Evolutionary conservation across 139 green algal species (phyloP).

Genomic region (Picochlorum sp.): DNA sequence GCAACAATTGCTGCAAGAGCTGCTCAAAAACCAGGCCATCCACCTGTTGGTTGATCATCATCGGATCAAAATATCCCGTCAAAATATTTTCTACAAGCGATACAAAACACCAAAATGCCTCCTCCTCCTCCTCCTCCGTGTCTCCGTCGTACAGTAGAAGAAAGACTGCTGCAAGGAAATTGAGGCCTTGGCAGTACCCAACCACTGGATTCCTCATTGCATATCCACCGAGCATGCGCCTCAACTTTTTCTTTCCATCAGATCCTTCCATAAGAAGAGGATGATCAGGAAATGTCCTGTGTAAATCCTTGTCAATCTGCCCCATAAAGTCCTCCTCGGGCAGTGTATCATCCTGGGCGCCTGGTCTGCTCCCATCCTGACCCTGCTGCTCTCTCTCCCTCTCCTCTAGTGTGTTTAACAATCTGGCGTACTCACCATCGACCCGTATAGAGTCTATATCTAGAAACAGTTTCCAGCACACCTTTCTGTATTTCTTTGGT

Average conservation of each 20-base stretch:
- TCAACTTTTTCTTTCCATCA: conserved; percentile 43
- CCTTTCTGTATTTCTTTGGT: conserved; percentile 20
- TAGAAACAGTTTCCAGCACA: conserved; percentile 52
- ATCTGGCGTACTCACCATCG: conserved; percentile 32
- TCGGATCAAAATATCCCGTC: conserved; percentile 61
- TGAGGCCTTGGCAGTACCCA: conserved; percentile 84
- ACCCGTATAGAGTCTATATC: conserved; percentile 26
- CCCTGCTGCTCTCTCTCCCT: not conserved
- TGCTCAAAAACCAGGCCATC: conserved; percentile 61
- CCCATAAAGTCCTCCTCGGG: conserved; percentile 34
- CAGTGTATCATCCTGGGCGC: not conserved
- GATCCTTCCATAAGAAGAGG: conserved; percentile 45
- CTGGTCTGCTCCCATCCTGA: not conserved
- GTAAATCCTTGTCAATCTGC: conserved; percentile 82
- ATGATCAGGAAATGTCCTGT: conserved; percentile 70
- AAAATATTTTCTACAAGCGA: conserved; percentile 63
- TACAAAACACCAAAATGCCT: conserved; percentile 80
- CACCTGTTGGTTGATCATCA: conserved; percentile 74
- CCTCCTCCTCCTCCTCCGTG: conserved; percentile 74
- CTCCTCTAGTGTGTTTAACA: not conserved
- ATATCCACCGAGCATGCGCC: conserved; percentile 66
- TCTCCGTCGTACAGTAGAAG: conserved; percentile 50
- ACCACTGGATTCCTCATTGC: conserved; percentile 55
- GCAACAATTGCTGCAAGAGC: conserved; percentile 45
- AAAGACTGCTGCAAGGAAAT: conserved; percentile 76